Evolutionary conservation across 1,284 basidiomycete genomes (phyloP), one percentile per base, ranked within the genome.

Genomic region (Melampsora larici-populina): DNA sequence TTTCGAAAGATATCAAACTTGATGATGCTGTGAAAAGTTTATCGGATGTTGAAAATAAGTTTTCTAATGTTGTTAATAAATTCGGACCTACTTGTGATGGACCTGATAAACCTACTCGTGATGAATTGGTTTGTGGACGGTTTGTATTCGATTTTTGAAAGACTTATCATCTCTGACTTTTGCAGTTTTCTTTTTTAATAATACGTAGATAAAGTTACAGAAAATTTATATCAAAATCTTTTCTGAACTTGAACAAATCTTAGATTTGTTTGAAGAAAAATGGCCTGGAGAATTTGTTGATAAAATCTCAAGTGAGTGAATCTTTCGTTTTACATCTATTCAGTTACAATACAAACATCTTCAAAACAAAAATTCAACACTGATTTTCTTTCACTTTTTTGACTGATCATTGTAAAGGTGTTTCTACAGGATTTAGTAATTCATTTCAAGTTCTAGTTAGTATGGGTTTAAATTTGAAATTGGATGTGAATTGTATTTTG

Each of bases 381-480:
- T 55, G 51, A 55, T 13, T 55, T 58, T 58, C 13, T 24, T 8
- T 24, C n/a, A n/a, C 26, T 18, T 43, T 43, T 13, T 43, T 7
- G 11, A 13, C 5, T 43, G 11, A 43, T 58, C 11, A 58, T 24
- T 58, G 4, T n/a, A n/a, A 24, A 58, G 55, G n/a, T 58, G 55
- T 58, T 7, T 58, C 26, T n/a, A 7, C 9, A 58, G 26, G 26
- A 6, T 29, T 58, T 29, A 58, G 55, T 58, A 29, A 58, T 29
- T 58, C 55, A 58, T 29, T 58, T 58, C 55, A 58, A 58, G 55
- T 58, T 24, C 18, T 58, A n/a, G 26, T 58, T n/a, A 58, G 55
- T 29, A 24, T 58, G 55, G 55, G 55, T 58, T 29, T 58, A 24
- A 29, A 58, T 58, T n/a, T 58, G 13, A 58, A 58, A n/a, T 7